A percentile compares a stretch with the other conserved stretches of the same genome.
These are phyloP conservation scores for Geum urbanum DNA, from an alignment of 306 rosid genomes.

Conservation along the genomic window DNA sequence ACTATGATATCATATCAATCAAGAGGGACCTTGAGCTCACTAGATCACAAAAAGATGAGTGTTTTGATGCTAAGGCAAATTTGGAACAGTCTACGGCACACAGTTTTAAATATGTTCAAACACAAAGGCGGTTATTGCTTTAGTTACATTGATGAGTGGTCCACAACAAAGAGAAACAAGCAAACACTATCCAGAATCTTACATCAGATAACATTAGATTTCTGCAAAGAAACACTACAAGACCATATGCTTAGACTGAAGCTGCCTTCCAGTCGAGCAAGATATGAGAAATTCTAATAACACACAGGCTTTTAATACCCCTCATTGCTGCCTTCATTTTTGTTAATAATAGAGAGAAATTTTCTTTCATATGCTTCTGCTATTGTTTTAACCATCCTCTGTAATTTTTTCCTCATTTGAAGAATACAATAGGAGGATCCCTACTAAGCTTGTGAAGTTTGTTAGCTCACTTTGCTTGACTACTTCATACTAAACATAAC, in stretches of 20 bases:
- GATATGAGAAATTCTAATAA: background rate
- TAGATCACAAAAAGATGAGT: background rate
- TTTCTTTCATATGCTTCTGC: background rate
- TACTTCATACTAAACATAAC: background rate
- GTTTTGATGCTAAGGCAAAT: background rate
- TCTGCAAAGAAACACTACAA: background rate
- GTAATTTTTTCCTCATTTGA: background rate
- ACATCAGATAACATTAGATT: background rate
- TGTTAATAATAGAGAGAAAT: no score
- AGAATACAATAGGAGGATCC: background rate
- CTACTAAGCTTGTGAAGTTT: background rate
- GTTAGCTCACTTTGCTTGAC: background rate
- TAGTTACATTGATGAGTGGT: background rate
- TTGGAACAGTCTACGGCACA: background rate
- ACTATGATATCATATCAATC: no score
- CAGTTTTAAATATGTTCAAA: no score
- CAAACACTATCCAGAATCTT: background rate
- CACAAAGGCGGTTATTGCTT: no score
- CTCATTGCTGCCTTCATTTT: background rate
- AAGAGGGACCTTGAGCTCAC: background rate
- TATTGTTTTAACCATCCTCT: background rate
- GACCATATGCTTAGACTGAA: background rate
- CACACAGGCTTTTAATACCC: background rate
- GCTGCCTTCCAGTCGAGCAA: background rate
- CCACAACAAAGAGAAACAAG: background rate